phyloP scores from a whole-genome alignment of 352 stramenopile genomes.

The Phytophthora pistaciae region DNA sequence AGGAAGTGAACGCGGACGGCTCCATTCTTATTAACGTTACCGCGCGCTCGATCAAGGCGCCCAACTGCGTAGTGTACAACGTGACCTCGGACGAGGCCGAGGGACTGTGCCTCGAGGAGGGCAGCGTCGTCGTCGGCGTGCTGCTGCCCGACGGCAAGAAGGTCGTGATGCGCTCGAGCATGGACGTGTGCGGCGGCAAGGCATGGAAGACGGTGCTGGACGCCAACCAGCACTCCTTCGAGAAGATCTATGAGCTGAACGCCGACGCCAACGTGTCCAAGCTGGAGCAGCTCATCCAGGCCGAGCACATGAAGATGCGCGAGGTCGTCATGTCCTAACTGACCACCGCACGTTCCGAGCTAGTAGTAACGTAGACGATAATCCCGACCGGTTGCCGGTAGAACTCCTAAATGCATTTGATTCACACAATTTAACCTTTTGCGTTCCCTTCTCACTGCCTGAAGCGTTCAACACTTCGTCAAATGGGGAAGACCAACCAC shows the following conservation, averaged over 20 bases:
- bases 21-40: constrained; percentile 99
- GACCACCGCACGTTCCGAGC: constrained; percentile 6
- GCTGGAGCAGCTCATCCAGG: constrained; percentile 88
- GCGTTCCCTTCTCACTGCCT: too few relatives aligned
- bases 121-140: constrained; percentile 95
- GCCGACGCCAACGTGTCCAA: constrained; percentile 86
- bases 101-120: constrained; percentile 92
- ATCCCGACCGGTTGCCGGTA: constrained; percentile 35
- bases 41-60: constrained; percentile 95
- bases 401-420: constrained; percentile 39
- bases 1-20: constrained; percentile 93
- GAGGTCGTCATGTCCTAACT: constrained; percentile 74
- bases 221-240: constrained; percentile 95
- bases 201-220: constrained; percentile 95
- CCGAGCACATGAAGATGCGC: constrained; percentile 82
- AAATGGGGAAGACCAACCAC: too few relatives aligned
- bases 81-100: constrained; percentile 93
- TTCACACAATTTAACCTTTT: constrained; percentile 2
- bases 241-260: constrained; percentile 96
- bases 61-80: constrained; percentile 98
- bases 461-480: too few relatives aligned
- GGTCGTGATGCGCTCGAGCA: constrained; percentile 92
- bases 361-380: constrained; percentile 44
- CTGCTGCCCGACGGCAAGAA: constrained; percentile 93
- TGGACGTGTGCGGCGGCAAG: constrained; percentile 94